These are phyloP conservation scores for Ceratobasidium sp. DNA, from an alignment of 1,284 basidiomycete genomes.

Conservation along the genomic window DNA sequence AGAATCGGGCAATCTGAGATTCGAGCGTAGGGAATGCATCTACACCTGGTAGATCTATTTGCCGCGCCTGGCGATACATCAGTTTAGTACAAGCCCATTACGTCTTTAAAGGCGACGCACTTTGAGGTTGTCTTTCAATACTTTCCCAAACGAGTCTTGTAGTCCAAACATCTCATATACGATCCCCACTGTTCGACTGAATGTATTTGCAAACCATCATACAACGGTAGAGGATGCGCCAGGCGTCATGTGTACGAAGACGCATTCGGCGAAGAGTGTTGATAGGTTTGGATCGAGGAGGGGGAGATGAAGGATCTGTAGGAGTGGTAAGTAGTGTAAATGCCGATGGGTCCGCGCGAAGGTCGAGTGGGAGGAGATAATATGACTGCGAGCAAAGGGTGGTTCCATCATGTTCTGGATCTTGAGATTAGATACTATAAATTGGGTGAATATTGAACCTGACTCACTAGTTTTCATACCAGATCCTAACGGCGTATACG, in stretches of 20 bases:
- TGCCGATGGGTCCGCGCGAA: conserved; percentile 64
- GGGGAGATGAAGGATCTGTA: conserved; percentile 52
- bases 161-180: conserved; percentile 94
- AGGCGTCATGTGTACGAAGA: conserved; percentile 88
- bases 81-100: background rate
- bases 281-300: conserved; percentile 72
- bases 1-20: conserved; percentile 75
- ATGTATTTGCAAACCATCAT: conserved; percentile 78
- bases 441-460: no score
- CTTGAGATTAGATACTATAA: no score
- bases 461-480: conserved; percentile 53
- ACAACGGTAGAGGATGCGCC: conserved; percentile 72
- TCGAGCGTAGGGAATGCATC: conserved; percentile 70
- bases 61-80: conserved; percentile 69
- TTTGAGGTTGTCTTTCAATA: conserved; percentile 89
- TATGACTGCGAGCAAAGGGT: conserved; percentile 74
- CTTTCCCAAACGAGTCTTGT: conserved; percentile 84
- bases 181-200: conserved; percentile 61
- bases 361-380: conserved; percentile 79
- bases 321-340: conserved; percentile 57
- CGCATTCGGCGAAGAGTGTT: conserved; percentile 90
- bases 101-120: conserved; percentile 59
- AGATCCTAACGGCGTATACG: conserved; percentile 69
- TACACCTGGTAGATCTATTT: conserved; percentile 80
- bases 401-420: conserved; percentile 79